Percentiles rank a stretch among this genome's conserved stretches.
These are phyloP conservation scores for Penicillium crustosum DNA, from an alignment of 2,329 filamentous ascomycete genomes.

Conservation along the genomic window DNA sequence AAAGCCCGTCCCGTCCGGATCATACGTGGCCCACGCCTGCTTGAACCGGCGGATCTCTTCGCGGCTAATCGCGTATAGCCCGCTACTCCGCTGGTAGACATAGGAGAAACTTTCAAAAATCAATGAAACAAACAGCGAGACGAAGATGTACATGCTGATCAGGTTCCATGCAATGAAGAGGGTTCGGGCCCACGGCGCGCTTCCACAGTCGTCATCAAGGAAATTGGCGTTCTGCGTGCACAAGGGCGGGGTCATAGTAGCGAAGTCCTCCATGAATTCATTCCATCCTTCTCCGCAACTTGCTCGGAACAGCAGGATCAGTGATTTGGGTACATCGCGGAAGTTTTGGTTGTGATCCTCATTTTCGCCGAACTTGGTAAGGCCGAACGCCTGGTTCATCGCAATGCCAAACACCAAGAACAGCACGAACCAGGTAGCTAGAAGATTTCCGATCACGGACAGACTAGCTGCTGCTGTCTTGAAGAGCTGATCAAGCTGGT, in stretches of 20 bases:
- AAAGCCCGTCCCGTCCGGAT: constrained; percentile 86
- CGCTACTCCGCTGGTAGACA: constrained; percentile 93
- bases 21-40: constrained; percentile 94
- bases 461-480: constrained; percentile 96
- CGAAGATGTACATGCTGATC: constrained; percentile 99
- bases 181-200: constrained; percentile 79
- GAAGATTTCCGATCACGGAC: constrained; percentile 81
- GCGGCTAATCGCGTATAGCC: constrained; percentile 83
- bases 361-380: constrained; percentile 78
- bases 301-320: constrained; percentile 90
- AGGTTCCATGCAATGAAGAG: constrained; percentile 98
- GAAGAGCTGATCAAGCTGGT: constrained; percentile 95
- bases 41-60: constrained; percentile 97
- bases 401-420: constrained; percentile 97
- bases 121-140: constrained; percentile 95
- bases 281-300: constrained; percentile 98
- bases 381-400: constrained; percentile 89
- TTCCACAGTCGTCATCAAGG: constrained; percentile 89
- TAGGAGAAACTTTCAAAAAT: constrained; percentile 99
- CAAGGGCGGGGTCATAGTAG: constrained; percentile 72
- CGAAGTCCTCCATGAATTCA: constrained; percentile 92
- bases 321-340: constrained; percentile 85
- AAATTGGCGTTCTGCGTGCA: constrained; percentile 74
- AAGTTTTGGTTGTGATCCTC: constrained; percentile 85
- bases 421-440: constrained; percentile 96